phyloP scores from a whole-genome alignment of 345 rosid genomes.

The Linum usitatissimum region DNA sequence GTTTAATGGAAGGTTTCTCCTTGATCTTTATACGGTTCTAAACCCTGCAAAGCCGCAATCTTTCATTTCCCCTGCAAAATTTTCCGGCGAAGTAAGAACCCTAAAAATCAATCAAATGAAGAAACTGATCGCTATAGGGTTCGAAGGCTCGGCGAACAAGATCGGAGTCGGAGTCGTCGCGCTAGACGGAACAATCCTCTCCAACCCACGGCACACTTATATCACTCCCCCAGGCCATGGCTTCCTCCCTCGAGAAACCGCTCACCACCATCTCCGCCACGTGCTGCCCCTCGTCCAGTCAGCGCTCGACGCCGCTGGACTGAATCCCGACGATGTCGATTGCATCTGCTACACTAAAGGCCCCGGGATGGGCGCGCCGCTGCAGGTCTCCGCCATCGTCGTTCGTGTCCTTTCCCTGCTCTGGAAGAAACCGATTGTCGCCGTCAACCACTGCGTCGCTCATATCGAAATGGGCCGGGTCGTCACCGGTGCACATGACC shows the following conservation, averaged over 20 bases:
- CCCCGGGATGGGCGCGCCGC: conserved; percentile 94
- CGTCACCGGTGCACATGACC: conserved; percentile 87
- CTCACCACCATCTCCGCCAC: conserved; percentile 79
- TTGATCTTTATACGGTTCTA: no score
- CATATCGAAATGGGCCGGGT: conserved; percentile 98
- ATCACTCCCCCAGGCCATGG: conserved; percentile 98
- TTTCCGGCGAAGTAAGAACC: no score
- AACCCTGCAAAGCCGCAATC: no score
- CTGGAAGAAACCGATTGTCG: conserved; percentile 90
- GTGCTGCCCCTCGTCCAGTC: conserved; percentile 70
- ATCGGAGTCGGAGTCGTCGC: conserved; percentile 84
- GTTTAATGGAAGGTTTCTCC: no score
- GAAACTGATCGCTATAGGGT: conserved; percentile 72
- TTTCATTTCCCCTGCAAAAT: no score
- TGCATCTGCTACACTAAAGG: conserved; percentile 93
- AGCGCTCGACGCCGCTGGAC: conserved; percentile 49
- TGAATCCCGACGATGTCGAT: conserved; percentile 65
- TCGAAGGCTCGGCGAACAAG: conserved; percentile 95
- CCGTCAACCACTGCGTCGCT: conserved; percentile 91
- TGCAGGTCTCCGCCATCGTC: conserved; percentile 72
- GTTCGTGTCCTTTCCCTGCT: conserved; percentile 67
- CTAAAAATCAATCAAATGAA: conserved; percentile 27
- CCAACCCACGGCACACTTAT: conserved; percentile 93
- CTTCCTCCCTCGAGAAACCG: conserved; percentile 89
- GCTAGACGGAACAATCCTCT: conserved; percentile 63